A percentile compares a stretch with the other conserved stretches of the same genome.
phyloP scores from a whole-genome alignment of 495 filamentous ascomycete genomes.

The Talaromyces proteolyticus region DNA sequence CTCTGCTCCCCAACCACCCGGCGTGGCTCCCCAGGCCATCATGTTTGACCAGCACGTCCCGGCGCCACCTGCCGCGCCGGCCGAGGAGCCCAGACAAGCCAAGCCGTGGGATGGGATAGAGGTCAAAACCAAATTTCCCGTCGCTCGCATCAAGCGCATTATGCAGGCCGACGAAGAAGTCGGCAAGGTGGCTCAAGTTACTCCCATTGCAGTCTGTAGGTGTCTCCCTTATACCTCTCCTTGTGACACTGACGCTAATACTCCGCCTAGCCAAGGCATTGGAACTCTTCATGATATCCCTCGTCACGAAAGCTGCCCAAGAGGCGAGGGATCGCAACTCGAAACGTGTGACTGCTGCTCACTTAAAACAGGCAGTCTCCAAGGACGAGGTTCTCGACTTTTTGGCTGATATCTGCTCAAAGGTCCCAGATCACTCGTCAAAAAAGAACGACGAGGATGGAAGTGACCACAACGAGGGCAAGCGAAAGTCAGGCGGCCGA shows the following conservation, averaged over 20 bases:
- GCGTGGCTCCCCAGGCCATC: not conserved
- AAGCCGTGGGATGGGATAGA: constrained; percentile 46
- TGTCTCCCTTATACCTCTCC: constrained; percentile 13
- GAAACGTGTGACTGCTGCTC: constrained; percentile 82
- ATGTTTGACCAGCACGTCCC: constrained; percentile 4
- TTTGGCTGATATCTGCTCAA: constrained; percentile 80
- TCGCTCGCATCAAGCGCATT: constrained; percentile 96
- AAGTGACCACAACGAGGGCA: constrained; percentile 44
- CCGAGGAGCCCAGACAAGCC: constrained; percentile 14
- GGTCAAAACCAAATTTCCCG: constrained; percentile 94
- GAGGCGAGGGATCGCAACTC: constrained; percentile 75
- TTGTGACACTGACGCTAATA: constrained; percentile 12
- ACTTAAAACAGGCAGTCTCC: constrained; percentile 83
- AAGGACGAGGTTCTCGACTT: constrained; percentile 91
- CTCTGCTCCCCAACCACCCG: constrained; percentile 7
- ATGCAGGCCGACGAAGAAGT: constrained; percentile 99
- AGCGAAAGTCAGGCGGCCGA: constrained; percentile 36
- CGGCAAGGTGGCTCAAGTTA: constrained; percentile 96
- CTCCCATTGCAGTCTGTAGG: constrained; percentile 85
- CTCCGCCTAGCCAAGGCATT: constrained; percentile 65
- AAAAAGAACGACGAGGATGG: constrained; percentile 49
- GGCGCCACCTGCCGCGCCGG: constrained; percentile 8
- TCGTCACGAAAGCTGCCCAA: constrained; percentile 80
- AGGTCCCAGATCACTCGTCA: constrained; percentile 66
- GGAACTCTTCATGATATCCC: constrained; percentile 93